A percentile compares a stretch with the other conserved stretches of the same genome.
Conservation (phyloP, 306 rosid species). For the Corylus heterophylla region DNA sequence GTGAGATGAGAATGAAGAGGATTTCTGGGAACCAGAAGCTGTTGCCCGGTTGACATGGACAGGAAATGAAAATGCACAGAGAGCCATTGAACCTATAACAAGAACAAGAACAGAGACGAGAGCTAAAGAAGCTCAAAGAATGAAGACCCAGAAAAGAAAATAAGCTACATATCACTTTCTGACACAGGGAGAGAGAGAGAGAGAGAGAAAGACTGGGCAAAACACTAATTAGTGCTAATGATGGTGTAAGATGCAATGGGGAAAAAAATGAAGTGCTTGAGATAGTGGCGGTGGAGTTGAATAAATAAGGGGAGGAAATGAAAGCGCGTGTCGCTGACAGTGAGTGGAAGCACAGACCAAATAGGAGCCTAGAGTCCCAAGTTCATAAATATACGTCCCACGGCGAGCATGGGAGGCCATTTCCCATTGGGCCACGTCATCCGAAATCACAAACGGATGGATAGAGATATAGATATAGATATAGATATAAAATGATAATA, state of each 20-base stretch:
- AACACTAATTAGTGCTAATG: constrained; percentile 20
- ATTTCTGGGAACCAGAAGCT: constrained; percentile 33
- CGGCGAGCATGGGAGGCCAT: constrained; percentile 1
- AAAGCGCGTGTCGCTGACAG: constrained; percentile 11
- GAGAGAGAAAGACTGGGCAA: too few species aligned
- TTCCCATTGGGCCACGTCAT: constrained; percentile 80
- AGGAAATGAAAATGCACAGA: constrained; percentile 58
- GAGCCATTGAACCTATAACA: constrained; percentile 55
- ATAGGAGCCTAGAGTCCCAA: neutral
- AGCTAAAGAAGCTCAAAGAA: constrained; percentile 9
- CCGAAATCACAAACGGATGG: constrained; percentile 60
- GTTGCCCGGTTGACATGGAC: constrained; percentile 36
- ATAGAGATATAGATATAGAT: constrained; percentile 22
- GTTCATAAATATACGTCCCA: neutral
- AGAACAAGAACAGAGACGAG: neutral
- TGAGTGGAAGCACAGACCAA: constrained; percentile 8
- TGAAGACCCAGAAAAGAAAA: constrained; percentile 31
- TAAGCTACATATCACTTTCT: neutral
- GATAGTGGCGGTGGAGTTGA: constrained; percentile 10
- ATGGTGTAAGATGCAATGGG: neutral
- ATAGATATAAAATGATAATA: neutral
- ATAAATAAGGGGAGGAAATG: constrained; percentile 1
- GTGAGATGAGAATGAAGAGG: constrained; percentile 33
- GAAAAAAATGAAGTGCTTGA: neutral
- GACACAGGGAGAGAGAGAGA: neutral